Base-by-base conservation (phyloP, 1,139 yeast species). In the Candida dubliniensis region DNA sequence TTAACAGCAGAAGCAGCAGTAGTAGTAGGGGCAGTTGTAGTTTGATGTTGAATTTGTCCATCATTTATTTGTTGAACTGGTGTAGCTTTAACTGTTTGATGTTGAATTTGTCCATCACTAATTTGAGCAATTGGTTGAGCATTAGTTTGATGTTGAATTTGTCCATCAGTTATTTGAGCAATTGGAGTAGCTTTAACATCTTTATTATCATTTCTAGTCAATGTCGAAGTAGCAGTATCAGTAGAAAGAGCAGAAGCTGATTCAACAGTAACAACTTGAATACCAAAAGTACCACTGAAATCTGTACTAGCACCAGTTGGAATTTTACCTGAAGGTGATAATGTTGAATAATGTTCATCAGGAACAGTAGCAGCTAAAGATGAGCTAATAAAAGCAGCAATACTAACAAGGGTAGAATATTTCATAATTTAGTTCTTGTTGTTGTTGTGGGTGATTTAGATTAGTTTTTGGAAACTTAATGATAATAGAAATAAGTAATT, bases 291-390 rank as follows among this genome's bases (percentile, higher is more conserved):
- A 43, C 71, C 66, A 27, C 79, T 52, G 69, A 81, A 82, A 58
- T 82, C 82, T 38, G 89, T 82, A 42, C 74, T 50, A 50, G 83
- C 87, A 58, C 84, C 84, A 32, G 79, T 50, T 7, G 49, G 49
- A 48, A 78, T 77, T 35, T 82, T 69, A 41, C 74, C 56, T 34
- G 74, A 76, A 54, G 91, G 90, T 38, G 88, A 83, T 64, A 84
- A 73, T 44, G 89, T 81, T 32, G 88, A 72, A 81, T 87, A 82
- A 57, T 91, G 84, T 54, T 81, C 85, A 47, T 87, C 63, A 63
- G 89, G 84, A 64, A 81, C 77, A 62, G 76, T 71, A 58, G 88
- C 83, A 59, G 91, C 80, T 61, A 81, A 47, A 48, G 46, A 37
- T 1, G 45, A 29, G 15, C 42, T 27, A 45, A 82, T 59, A 38